These are phyloP conservation scores for Colletotrichum tanaceti DNA, from an alignment of 2,329 filamentous ascomycete species.

Conservation along the genomic window DNA sequence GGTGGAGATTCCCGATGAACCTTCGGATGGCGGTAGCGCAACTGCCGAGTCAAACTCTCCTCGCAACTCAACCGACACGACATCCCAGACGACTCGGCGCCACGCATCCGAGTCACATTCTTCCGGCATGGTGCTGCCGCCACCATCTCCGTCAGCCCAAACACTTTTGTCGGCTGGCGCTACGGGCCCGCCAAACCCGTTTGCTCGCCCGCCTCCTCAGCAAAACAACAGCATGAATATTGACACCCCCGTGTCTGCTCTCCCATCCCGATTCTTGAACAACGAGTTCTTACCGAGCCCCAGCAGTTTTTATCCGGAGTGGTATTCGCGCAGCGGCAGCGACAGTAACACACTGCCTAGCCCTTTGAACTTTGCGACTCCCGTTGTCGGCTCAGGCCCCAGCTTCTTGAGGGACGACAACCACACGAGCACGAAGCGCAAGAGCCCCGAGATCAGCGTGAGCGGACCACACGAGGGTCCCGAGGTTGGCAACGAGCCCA, in stretches of 20 bases:
- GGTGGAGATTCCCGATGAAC: constrained; percentile 94
- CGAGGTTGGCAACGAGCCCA: constrained; percentile 60
- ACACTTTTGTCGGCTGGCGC: constrained; percentile 90
- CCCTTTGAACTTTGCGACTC: constrained; percentile 92
- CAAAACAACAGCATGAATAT: constrained; percentile 64
- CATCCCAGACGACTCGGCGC: constrained; percentile 65
- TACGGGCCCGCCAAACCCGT: constrained; percentile 92
- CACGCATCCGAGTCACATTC: constrained; percentile 66
- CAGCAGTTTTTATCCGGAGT: constrained; percentile 91
- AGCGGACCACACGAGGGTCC: constrained; percentile 55
- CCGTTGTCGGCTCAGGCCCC: constrained; percentile 71
- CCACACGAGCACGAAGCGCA: constrained; percentile 58
- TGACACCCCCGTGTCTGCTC: constrained; percentile 85
- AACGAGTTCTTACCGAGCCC: constrained; percentile 90
- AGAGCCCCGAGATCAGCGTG: constrained; percentile 64
- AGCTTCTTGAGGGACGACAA: constrained; percentile 72
- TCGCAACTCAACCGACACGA: constrained; percentile 68
- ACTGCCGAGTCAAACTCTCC: constrained; percentile 78
- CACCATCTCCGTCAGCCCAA: constrained; percentile 89
- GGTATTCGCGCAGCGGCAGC: constrained; percentile 76
- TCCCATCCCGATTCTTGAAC: constrained; percentile 91
- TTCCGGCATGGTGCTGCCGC: constrained; percentile 81
- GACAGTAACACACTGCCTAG: constrained; percentile 91
- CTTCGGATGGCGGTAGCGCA: constrained; percentile 79
- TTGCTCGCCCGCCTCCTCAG: constrained; percentile 86